A percentile compares a stretch with the other conserved stretches of the same genome.
These are phyloP conservation scores for Saccharum spontaneum DNA, from an alignment of 176 grass and related monocot species.

Conservation along the genomic window DNA sequence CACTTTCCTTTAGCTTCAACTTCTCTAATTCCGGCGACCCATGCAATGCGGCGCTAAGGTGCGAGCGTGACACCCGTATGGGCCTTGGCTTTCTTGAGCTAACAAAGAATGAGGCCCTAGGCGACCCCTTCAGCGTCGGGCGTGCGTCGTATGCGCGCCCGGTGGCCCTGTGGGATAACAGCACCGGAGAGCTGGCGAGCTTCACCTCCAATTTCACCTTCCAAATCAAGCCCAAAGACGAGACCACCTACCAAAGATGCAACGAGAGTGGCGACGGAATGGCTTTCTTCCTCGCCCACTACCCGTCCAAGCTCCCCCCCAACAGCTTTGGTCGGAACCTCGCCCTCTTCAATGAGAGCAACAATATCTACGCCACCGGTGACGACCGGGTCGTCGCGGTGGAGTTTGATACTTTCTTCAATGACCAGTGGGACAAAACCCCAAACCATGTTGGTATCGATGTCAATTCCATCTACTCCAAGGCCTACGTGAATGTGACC, in stretches of 20 bases:
- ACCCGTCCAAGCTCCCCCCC: conserved; percentile 23
- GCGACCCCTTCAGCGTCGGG: conserved; percentile 3
- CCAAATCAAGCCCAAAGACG: conserved; percentile 9
- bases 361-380: neutral
- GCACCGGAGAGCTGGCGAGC: conserved; percentile 27
- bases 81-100: neutral
- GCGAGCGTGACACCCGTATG: too few relatives aligned
- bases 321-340: neutral
- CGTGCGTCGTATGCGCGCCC: neutral
- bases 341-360: conserved; percentile 23
- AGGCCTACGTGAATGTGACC: neutral
- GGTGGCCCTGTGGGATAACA: conserved; percentile 36
- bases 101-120: neutral
- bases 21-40: too few relatives aligned
- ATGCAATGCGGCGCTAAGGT: too few relatives aligned
- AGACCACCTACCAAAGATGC: too few relatives aligned
- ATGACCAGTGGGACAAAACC: neutral
- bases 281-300: conserved; percentile 53
- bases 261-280: conserved; percentile 13
- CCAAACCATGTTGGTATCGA: neutral
- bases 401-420: neutral
- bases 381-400: neutral
- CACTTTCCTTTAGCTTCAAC: too few relatives aligned
- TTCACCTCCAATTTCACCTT: conserved; percentile 48
- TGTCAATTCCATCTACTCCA: conserved; percentile 3